Conservation (phyloP, 2,329 filamentous ascomycete genomes). For the Apiospora saccharicola region DNA sequence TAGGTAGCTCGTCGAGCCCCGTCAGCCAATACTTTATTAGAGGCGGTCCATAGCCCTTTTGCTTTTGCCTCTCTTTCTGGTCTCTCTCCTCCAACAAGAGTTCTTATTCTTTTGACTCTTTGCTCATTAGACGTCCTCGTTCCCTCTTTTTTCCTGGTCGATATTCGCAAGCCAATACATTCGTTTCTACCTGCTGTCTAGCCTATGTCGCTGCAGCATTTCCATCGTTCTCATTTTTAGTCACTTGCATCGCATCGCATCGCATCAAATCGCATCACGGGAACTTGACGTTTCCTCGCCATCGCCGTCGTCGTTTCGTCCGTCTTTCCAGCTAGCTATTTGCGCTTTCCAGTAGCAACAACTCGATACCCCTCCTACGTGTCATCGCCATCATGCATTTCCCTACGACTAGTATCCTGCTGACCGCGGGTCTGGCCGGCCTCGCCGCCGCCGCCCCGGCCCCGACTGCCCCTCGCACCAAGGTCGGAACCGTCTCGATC, state of each 20-base stretch:
- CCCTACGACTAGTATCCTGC: conserved; percentile 12
- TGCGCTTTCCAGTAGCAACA: not conserved
- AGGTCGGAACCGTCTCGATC: conserved; percentile 23
- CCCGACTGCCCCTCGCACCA: not conserved
- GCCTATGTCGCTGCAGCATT: not conserved
- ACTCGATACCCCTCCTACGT: not conserved
- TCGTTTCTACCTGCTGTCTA: conserved; percentile 14
- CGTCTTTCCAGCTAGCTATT: no score
- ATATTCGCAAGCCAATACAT: not conserved
- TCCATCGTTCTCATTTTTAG: not conserved
- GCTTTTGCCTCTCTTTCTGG: not conserved
- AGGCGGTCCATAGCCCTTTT: not conserved
- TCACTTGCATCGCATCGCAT: not conserved
- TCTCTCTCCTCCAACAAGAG: conserved; percentile 20
- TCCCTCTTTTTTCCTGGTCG: conserved; percentile 12
- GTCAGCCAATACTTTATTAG: conserved; percentile 19
- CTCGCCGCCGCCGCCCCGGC: conserved; percentile 22
- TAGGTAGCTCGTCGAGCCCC: not conserved
- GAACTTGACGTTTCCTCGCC: conserved; percentile 21
- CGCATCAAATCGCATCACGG: not conserved
- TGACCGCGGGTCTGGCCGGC: conserved; percentile 11
- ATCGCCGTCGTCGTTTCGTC: conserved; percentile 4
- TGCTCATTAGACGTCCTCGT: conserved; percentile 20
- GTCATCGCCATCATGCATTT: not conserved
- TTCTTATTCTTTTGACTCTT: conserved; percentile 18